Evolutionary conservation across 2,329 filamentous ascomycete genomes (phyloP).

Genomic region (Aspergillus glaucus): DNA sequence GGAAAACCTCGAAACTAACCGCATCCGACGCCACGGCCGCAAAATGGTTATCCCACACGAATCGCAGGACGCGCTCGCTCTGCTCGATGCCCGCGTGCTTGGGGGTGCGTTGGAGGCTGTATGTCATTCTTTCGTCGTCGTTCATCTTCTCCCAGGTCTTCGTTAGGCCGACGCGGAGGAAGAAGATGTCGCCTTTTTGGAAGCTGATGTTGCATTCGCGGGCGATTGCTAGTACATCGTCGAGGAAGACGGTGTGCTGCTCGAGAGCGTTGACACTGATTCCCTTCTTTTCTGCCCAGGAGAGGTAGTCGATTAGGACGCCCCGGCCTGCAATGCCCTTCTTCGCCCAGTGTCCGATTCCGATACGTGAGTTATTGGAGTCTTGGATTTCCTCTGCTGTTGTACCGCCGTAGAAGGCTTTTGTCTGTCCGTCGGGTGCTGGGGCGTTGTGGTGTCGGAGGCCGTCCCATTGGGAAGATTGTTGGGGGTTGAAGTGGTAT

Average conservation of each 20-base stretch:
- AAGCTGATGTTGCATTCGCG: constrained; percentile 30
- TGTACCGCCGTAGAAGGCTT: constrained; percentile 32
- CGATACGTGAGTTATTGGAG: constrained; percentile 25
- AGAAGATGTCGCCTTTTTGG: constrained; percentile 33
- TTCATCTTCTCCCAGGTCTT: constrained; percentile 30
- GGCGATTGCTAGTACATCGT: constrained; percentile 30
- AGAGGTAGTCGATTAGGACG: constrained; percentile 35
- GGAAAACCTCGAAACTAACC: constrained; percentile 52
- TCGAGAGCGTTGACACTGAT: constrained; percentile 27
- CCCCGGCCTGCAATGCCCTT: constrained; percentile 36
- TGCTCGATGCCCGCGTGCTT: constrained; percentile 34
- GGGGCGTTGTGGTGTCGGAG: constrained; percentile 47
- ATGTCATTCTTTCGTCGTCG: constrained; percentile 18
- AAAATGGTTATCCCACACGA: constrained; percentile 56
- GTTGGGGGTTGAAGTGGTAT: constrained; percentile 49
- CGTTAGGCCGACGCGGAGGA: constrained; percentile 32
- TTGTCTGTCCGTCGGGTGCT: constrained; percentile 24
- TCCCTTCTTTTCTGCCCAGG: constrained; percentile 28
- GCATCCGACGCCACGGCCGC: constrained; percentile 55
- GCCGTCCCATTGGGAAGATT: constrained; percentile 51
- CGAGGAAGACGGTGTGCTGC: constrained; percentile 27
- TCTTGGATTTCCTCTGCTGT: constrained; percentile 31
- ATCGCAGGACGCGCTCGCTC: constrained; percentile 43
- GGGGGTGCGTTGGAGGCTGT: constrained; percentile 25
- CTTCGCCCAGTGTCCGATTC: constrained; percentile 34